Evolutionary conservation across 1,284 basidiomycete species (phyloP).

Genomic region (Ganoderma sinense): DNA sequence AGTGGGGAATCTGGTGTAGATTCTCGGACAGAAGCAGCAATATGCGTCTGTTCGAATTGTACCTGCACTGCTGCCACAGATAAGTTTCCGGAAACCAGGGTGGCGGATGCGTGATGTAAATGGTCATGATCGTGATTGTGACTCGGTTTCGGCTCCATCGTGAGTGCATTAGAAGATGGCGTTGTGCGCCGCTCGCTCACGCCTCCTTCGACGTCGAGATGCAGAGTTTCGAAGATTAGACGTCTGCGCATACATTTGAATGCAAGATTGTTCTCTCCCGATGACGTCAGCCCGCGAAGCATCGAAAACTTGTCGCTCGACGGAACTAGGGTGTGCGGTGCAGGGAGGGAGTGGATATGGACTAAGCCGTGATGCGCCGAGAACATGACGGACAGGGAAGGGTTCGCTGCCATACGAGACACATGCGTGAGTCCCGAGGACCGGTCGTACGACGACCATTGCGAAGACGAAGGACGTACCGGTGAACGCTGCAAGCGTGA

Average conservation of each 20-base stretch:
- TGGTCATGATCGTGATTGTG: conserved; percentile 23
- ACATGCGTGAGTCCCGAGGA: conserved; percentile 9
- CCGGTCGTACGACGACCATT: background rate
- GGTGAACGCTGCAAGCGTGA: conserved; percentile 83
- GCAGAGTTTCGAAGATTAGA: conserved; percentile 90
- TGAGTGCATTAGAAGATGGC: conserved; percentile 46
- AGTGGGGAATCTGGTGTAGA: background rate
- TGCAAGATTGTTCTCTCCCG: conserved; percentile 90
- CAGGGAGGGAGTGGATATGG: conserved; percentile 76
- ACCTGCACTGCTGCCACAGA: conserved; percentile 38
- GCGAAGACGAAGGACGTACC: conserved; percentile 55
- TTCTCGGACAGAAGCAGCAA: conserved; percentile 6
- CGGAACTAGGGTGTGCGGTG: conserved; percentile 71
- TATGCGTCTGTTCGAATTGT: conserved; percentile 35
- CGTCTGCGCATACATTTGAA: conserved; percentile 93
- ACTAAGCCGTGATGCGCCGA: conserved; percentile 88
- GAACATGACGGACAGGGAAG: conserved; percentile 71
- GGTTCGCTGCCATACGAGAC: conserved; percentile 58
- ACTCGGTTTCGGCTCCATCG: conserved; percentile 33
- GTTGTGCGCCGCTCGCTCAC: conserved; percentile 85
- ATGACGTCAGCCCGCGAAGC: conserved; percentile 75
- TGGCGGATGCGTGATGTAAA: background rate
- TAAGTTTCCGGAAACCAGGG: background rate
- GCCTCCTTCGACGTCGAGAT: conserved; percentile 93
- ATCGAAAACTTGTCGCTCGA: conserved; percentile 81